phyloP scores from a whole-genome alignment of 2,329 filamentous ascomycete genomes.

The Neodidymelliopsis sp. region DNA sequence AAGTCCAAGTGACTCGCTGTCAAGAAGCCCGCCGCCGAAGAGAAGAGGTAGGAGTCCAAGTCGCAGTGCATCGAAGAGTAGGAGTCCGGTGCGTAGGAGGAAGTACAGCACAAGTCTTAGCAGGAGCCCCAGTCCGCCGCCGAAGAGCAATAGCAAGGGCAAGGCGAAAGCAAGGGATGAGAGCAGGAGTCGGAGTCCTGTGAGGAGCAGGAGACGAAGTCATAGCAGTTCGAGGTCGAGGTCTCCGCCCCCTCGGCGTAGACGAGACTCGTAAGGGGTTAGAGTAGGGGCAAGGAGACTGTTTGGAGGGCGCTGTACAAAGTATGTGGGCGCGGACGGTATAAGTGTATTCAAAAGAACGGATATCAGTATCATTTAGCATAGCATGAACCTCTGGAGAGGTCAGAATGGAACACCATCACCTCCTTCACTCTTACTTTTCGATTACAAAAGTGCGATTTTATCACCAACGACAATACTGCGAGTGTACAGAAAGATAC shows the following conservation, averaged over 20 bases:
- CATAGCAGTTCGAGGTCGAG: constrained; percentile 19
- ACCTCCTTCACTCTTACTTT: too few relatives aligned
- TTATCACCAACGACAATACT: too few relatives aligned
- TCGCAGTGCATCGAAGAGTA: constrained; percentile 13
- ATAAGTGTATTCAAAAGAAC: too few relatives aligned
- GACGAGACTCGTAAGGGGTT: constrained; percentile 16
- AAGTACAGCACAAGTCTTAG: constrained; percentile 7
- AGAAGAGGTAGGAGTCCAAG: constrained; percentile 21
- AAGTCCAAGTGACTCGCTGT: constrained; percentile 29
- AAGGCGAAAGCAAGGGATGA: constrained; percentile 8
- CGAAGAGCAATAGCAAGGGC: constrained; percentile 12
- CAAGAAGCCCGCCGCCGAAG: constrained; percentile 23
- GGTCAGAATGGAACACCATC: too few relatives aligned
- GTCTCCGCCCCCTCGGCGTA: constrained; percentile 22
- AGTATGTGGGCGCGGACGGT: too few relatives aligned
- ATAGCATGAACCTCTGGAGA: too few relatives aligned
- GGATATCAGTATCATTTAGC: too few relatives aligned
- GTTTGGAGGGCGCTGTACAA: neutral
- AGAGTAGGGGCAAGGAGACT: neutral
- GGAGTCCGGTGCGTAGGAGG: constrained; percentile 10
- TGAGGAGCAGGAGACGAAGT: constrained; percentile 17
- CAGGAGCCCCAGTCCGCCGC: constrained; percentile 15
- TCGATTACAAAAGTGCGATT: too few relatives aligned
- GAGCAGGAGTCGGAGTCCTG: constrained; percentile 13
- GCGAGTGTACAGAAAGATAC: neutral